Conservation (phyloP, 129 eudicot genomes). For the Centrapalus pauciflorus region DNA sequence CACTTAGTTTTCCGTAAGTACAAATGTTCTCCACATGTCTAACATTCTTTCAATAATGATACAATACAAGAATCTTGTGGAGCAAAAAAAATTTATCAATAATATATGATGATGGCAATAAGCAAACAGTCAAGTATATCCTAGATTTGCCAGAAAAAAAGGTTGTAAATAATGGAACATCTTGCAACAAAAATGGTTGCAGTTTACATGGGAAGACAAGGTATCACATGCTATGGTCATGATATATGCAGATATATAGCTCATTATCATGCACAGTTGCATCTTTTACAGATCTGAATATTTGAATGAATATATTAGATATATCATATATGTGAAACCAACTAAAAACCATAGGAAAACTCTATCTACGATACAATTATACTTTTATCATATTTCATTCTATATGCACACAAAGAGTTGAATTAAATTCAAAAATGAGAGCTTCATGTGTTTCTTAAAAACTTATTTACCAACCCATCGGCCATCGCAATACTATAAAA, state of each 20-base stretch:
- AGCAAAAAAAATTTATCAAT: neutral
- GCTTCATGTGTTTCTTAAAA: neutral
- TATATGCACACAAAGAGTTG: neutral
- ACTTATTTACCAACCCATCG: neutral
- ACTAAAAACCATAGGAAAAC: conserved; percentile 1
- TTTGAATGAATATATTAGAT: neutral
- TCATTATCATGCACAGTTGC: neutral
- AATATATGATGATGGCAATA: neutral
- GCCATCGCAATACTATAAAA: neutral
- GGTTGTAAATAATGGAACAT: neutral
- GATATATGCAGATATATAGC: neutral
- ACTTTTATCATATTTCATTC: neutral
- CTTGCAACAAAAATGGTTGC: neutral
- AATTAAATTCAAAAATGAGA: neutral
- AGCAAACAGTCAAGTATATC: neutral
- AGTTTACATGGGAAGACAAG: neutral
- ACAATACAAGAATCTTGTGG: neutral
- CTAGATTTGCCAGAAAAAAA: neutral
- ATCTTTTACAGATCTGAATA: neutral
- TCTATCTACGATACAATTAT: neutral
- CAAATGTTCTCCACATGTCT: neutral
- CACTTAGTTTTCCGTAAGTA: neutral
- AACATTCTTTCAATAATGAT: neutral
- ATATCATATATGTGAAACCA: neutral
- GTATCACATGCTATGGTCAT: neutral